Conservation (phyloP, 2,329 filamentous ascomycete species). For the Camillea tinctor region DNA sequence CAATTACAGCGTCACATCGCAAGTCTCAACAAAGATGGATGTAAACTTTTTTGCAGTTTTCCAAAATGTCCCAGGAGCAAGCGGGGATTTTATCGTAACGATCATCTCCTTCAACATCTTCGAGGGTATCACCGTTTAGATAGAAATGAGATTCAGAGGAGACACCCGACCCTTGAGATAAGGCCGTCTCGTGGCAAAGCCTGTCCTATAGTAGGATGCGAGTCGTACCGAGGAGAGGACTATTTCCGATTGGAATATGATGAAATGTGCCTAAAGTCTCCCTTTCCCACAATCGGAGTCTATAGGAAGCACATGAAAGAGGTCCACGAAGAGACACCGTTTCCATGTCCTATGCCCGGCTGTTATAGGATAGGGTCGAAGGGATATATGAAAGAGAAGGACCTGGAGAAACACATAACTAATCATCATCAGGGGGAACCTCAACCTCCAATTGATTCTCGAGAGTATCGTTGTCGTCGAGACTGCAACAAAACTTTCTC, state of each 20-base stretch:
- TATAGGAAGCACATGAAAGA: conserved; percentile 38
- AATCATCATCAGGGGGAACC: conserved; percentile 20
- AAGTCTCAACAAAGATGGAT: conserved; percentile 10
- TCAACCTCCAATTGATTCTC: not conserved
- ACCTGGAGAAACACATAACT: conserved; percentile 25
- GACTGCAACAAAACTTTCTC: not conserved
- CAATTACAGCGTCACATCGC: conserved; percentile 27
- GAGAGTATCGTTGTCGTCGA: not conserved
- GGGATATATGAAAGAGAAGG: conserved; percentile 25
- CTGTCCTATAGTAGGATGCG: conserved; percentile 26
- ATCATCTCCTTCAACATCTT: conserved; percentile 39
- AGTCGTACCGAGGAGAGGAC: conserved; percentile 13
- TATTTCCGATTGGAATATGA: conserved; percentile 14
- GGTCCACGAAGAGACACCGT: conserved; percentile 34
- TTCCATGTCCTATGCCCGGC: conserved; percentile 29
- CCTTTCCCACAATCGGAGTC: conserved; percentile 24
- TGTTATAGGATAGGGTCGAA: conserved; percentile 28
- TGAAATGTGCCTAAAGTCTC: not conserved
- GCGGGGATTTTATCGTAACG: conserved; percentile 35
- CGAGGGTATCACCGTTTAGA: conserved; percentile 36
- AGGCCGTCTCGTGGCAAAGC: not conserved
- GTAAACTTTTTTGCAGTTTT: conserved; percentile 29
- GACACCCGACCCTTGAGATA: not conserved
- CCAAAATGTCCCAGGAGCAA: conserved; percentile 34
- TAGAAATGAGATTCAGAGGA: conserved; percentile 5